Base-by-base conservation (phyloP, 352 stramenopile species). In the Globisporangium lucens region DNA sequence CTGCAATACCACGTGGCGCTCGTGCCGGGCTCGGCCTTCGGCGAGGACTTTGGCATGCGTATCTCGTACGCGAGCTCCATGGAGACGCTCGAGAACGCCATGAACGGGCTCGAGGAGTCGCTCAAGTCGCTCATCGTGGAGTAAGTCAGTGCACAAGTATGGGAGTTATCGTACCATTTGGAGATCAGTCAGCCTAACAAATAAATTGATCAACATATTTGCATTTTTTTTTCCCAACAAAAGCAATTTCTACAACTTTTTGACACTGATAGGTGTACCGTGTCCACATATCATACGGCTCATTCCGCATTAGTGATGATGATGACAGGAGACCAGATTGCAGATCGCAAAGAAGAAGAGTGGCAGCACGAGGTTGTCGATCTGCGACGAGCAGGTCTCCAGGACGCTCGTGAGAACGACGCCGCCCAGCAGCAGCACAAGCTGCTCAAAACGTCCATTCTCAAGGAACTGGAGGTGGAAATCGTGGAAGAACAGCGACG, bases 51-150 rank as follows among this genome's bases (percentile, higher is more conserved):
- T 38, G 94, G 91, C 12, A 70, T 99, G 15, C 93, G 97, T 13
- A 91, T 99, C 67, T 98, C 93, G 71, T 99, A 99, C 77, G 96
- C 97, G 15, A 97, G 95, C 36, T 95, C 90, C 22, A 89, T 97
- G 79, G 91, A 98, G 59, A 87, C 76, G 22, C 74, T 93, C 53
- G 70, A 83, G 51, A 75, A 89, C 58, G 75, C 80, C 24, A 82
- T 92, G 77, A 75, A 90, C 66, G 82, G 80, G 0, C 46, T 93
- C 3, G 78, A 92, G 56, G 69, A 72, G 17, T 78, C 78, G 29
- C 71, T 92, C 17, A 70, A 72, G 47, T 91, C 78, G 33, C 69
- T 94, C 33, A 74, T 67, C 10, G 67, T 87, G n/a, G 65, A 83
- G 65, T 84, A 74, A n/a, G 3, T 27, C 17, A 33, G 35, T 35